phyloP scores from a whole-genome alignment of 2,329 filamentous ascomycete genomes.

The Diaporthe destruens region DNA sequence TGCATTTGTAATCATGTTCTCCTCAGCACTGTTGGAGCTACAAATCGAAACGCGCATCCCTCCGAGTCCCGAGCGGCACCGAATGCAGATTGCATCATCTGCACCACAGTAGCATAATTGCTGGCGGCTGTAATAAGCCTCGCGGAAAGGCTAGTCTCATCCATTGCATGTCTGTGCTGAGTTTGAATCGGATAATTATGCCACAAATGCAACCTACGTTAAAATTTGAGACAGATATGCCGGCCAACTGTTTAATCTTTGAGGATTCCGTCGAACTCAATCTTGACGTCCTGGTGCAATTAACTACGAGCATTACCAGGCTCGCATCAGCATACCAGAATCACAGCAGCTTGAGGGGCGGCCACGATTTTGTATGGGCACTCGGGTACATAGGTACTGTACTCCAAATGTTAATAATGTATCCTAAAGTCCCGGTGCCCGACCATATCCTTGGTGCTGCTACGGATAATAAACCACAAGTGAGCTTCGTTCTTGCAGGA shows the following conservation, averaged over 20 bases:
- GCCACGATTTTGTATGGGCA: background rate
- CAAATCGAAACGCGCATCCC: slow-evolving; percentile 24
- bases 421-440: background rate
- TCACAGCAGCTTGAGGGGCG: background rate
- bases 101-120: slow-evolving; percentile 15
- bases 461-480: background rate
- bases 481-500: background rate
- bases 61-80: slow-evolving; percentile 23
- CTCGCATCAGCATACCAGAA: background rate
- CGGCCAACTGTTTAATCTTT: background rate
- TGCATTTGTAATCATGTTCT: slow-evolving; percentile 32
- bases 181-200: too few species aligned
- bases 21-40: background rate
- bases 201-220: background rate
- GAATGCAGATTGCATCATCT: slow-evolving; percentile 39
- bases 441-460: background rate
- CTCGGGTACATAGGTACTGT: too few species aligned
- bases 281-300: background rate
- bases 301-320: background rate
- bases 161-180: background rate
- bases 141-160: background rate
- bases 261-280: too few species aligned
- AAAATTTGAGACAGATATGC: background rate
- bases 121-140: background rate
- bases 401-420: background rate